Evolutionary conservation across 2,329 filamentous ascomycete genomes (phyloP), one percentile per base, ranked within the genome.

Genomic region (Monosporascus sp.): DNA sequence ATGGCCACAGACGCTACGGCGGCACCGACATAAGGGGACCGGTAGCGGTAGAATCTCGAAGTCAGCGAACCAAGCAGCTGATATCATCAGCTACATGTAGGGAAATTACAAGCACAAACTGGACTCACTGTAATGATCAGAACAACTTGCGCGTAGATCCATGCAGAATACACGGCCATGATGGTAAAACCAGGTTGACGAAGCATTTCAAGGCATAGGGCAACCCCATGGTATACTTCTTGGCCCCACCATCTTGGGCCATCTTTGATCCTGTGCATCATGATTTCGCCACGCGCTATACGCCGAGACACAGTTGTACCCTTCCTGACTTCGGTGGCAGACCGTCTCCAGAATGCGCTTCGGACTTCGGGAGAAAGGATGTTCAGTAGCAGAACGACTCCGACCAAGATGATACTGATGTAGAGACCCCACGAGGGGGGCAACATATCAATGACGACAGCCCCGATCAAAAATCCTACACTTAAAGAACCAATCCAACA

Each of bases 61-160:
- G 84, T 76, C n/a, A 91, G 72, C 5, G 88, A 86, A 17, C 87
- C 88, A 5, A 91, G 76, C 54, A 90, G 78, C 66, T 69, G 41
- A 53, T 46, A 19, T 6, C 7, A 48, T 59, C 26, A 56, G 47
- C 37, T 45, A 27, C 14, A 48, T 20, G 16, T 22, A 24, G 14
- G 41, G 44, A 48, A 22, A 9, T 45, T 14, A 6, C 38, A 22
- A 4, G 24, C 16, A 14, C 8, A 14, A 14, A 9, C 17, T 24
- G 2, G 36, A 56, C 66, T 64, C 56, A 69, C 67, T 53, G 89
- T 76, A 55, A 91, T 88, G 54, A 90, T 77, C 52, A 92, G 74
- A 5, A 90, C 86, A 2, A 90, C 78, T 63, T 91, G 86, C 2
- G 86, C 86, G 66, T 91, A 90, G 46, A 91, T 88, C 88, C 88